These are phyloP conservation scores for Beta macrorhiza DNA, from an alignment of 179 eudicot genomes.

Conservation along the genomic window DNA sequence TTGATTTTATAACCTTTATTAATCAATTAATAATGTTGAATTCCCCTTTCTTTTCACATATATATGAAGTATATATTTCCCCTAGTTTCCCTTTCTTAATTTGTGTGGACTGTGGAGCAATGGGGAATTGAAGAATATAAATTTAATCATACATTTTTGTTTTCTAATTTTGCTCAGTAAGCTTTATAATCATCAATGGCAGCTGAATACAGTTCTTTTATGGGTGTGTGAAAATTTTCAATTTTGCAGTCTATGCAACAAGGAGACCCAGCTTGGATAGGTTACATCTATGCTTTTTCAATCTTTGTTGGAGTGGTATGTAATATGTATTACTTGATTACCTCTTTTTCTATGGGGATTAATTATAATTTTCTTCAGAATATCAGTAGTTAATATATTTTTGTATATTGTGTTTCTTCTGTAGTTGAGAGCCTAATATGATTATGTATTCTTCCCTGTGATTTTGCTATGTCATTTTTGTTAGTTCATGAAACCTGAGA, in stretches of 20 bases:
- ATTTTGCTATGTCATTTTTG: not conserved
- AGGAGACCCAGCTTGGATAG: slow-evolving; percentile 81
- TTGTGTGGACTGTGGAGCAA: too few species aligned
- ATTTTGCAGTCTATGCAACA: slow-evolving; percentile 79
- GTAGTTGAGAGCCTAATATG: not conserved
- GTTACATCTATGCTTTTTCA: slow-evolving; percentile 68
- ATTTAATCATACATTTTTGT: not conserved
- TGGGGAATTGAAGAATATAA: too few species aligned
- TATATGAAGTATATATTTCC: too few species aligned
- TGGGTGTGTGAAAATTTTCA: slow-evolving; percentile 5
- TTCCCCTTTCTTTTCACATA: too few species aligned
- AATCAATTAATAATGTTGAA: too few species aligned
- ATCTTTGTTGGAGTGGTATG: slow-evolving; percentile 89
- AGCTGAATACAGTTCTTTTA: slow-evolving; percentile 12
- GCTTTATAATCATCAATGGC: not conserved
- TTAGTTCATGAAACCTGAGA: not conserved
- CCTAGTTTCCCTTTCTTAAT: too few species aligned
- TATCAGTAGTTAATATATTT: not conserved
- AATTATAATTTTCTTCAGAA: not conserved
- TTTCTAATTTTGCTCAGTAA: not conserved
- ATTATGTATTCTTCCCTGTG: not conserved
- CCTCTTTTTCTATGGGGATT: not conserved
- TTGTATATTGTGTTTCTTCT: not conserved
- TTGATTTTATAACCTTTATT: too few species aligned
- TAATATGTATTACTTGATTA: not conserved